Base-by-base conservation (phyloP, 2,329 filamentous ascomycete genomes). In the Mariannaea sp. region DNA sequence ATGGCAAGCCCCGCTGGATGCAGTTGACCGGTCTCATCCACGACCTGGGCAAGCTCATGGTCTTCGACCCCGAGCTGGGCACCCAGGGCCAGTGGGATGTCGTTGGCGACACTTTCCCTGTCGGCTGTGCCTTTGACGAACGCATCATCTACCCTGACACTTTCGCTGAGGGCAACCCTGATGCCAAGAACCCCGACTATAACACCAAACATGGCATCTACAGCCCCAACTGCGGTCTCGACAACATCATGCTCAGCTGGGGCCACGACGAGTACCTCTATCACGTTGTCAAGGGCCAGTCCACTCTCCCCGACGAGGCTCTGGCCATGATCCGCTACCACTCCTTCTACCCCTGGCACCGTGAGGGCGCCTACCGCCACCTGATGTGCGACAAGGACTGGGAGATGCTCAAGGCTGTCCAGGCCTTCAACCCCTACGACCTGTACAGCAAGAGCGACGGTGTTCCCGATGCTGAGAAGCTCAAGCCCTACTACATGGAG, bases 301-400 rank as follows among this genome's bases (percentile, higher is more conserved):
- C 83, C 42, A 87, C 78, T 0, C 80, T 96, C 36, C 92, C 92
- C 0, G 80, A 82, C 40, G 91, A 96, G 80, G 89, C 88, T 0
- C 80, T 96, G 9, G 92, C 91, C 56, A 96, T 96, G 90, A 94
- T 96, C 70, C 80, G 92, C 50, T 96, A 95, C 75, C 92, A 96
- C 75, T 90, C 86, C 5, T 96, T 96, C 75, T 96, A 96, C 74
- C 87, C 92, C 13, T 96, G 91, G 92, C 92, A 96, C 75, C 84
- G 80, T 56, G 86, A 88, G 71, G 87, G 87, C 49, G 91, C 89
- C 6, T 96, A 96, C 75, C 73, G 74, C 56, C 84, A 90, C 73
- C 82, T 96, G 71, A 96, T 96, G 91, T 82, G 87, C 70, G 85
- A 88, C 56, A 87, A 92, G 69, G 92, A 96, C 65, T 75, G 87